Conservation (phyloP, 2,329 filamentous ascomycete species). For the Calonectria fujianensis region DNA sequence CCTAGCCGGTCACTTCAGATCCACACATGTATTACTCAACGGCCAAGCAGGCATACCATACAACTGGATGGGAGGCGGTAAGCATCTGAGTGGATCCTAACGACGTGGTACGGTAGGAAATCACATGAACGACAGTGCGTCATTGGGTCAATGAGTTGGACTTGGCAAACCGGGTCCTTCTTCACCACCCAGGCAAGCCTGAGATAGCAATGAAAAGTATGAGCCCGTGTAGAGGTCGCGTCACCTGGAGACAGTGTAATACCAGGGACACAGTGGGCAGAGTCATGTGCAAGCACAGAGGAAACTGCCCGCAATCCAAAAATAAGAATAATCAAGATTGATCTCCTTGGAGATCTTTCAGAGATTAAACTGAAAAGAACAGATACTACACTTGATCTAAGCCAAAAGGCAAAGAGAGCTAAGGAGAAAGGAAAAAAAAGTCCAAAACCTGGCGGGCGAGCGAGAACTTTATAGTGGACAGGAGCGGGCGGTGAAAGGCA, state of each 20-base stretch:
- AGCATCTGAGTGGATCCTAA: too few relatives aligned
- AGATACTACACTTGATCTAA: conserved; percentile 30
- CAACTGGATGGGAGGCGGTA: too few relatives aligned
- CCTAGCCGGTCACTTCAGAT: too few relatives aligned
- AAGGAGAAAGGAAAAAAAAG: conserved; percentile 11
- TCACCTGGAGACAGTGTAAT: conserved; percentile 25
- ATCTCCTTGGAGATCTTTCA: conserved; percentile 22
- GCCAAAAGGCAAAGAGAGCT: conserved; percentile 29
- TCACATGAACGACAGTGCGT: too few relatives aligned
- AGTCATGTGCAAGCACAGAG: conserved; percentile 17
- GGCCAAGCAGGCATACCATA: too few relatives aligned
- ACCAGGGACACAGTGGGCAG: conserved; percentile 23
- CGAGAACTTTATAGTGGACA: background rate
- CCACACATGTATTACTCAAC: too few relatives aligned
- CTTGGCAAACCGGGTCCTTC: background rate
- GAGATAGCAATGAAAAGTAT: conserved; percentile 9
- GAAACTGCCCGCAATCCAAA: conserved; percentile 4
- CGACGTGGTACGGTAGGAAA: too few relatives aligned
- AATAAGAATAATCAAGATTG: conserved; percentile 26
- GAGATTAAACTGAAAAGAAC: conserved; percentile 30
- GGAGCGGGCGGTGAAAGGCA: background rate
- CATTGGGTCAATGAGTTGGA: too few relatives aligned
- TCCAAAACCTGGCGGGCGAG: background rate
- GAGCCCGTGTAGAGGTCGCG: conserved; percentile 8
- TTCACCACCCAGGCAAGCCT: conserved; percentile 2